A percentile compares a stretch with the other conserved stretches of the same genome.
Evolutionary conservation across 805 yeast species (phyloP).

Genomic region (Candida gorgasii): DNA sequence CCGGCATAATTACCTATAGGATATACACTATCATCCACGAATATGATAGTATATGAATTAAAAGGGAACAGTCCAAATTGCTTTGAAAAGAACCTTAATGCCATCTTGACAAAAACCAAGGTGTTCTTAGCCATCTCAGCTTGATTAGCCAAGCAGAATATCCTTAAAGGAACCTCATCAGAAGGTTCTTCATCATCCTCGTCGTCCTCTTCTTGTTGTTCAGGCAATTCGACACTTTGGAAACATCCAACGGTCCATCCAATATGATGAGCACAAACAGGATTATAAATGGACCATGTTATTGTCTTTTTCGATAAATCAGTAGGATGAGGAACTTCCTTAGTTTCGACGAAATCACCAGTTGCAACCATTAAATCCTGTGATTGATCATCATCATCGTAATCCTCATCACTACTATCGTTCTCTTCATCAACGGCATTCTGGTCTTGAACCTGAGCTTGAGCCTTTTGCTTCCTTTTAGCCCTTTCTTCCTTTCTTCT

Average conservation of each 20-base stretch:
- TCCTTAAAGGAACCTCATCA: conserved; percentile 43
- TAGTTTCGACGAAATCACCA: conserved; percentile 67
- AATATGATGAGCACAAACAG: conserved; percentile 89
- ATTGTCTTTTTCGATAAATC: conserved; percentile 75
- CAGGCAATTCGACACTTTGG: conserved; percentile 52
- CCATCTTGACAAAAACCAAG: conserved; percentile 72
- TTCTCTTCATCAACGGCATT: conserved; percentile 34
- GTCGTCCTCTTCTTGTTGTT: conserved; percentile 33
- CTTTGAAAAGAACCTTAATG: conserved; percentile 78
- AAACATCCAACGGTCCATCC: conserved; percentile 96
- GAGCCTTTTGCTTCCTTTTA: conserved; percentile 5
- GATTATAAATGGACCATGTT: conserved; percentile 71
- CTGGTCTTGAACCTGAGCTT: conserved; percentile 6
- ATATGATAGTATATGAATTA: conserved; percentile 73
- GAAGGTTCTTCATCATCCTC: conserved; percentile 24
- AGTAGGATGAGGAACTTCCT: conserved; percentile 72
- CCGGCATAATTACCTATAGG: conserved; percentile 68
- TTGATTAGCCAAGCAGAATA: conserved; percentile 61
- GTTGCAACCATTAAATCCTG: conserved; percentile 63
- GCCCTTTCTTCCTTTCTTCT: conserved; percentile 12
- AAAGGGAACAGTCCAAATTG: conserved; percentile 95
- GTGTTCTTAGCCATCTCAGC: conserved; percentile 63
- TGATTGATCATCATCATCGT: conserved; percentile 47
- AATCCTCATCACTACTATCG: conserved; percentile 26
- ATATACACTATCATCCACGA: conserved; percentile 58